Conservation (phyloP, 148 eudicot genomes). For the Cornus controversa region DNA sequence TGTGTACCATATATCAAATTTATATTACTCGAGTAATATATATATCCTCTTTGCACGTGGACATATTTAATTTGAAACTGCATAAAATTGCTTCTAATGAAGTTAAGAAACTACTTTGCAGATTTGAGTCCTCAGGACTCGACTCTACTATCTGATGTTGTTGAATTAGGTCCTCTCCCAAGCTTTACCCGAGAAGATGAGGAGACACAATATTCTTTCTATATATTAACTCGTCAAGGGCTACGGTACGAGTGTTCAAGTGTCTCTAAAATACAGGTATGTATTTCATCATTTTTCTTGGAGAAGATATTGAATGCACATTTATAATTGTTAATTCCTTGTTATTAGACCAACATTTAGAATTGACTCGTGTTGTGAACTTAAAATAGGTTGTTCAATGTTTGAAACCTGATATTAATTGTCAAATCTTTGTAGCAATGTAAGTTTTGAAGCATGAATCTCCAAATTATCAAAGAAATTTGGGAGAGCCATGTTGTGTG, state of each 20-base stretch:
- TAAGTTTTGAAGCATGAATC: background rate
- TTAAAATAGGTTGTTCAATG: background rate
- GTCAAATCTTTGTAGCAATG: background rate
- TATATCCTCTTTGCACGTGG: background rate
- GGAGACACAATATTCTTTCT: constrained; percentile 68
- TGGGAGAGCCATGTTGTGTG: background rate
- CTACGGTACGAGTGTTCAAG: constrained; percentile 83
- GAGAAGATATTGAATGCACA: background rate
- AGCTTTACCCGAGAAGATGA: constrained; percentile 63
- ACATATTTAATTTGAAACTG: background rate
- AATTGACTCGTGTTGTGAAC: background rate
- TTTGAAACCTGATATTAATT: background rate
- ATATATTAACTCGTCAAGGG: constrained; percentile 68
- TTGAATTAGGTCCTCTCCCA: constrained; percentile 75
- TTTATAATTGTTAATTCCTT: background rate
- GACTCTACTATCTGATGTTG: constrained; percentile 69
- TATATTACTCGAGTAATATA: background rate
- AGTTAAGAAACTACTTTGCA: constrained; percentile 27
- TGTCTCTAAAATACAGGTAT: constrained; percentile 69
- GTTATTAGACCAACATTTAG: background rate
- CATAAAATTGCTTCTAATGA: background rate
- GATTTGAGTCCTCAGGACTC: constrained; percentile 96
- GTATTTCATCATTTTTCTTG: background rate
- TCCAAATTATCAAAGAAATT: background rate
- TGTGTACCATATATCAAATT: background rate